phyloP scores from a whole-genome alignment of 2,329 filamentous ascomycete species.

The Ramularia endophylla region DNA sequence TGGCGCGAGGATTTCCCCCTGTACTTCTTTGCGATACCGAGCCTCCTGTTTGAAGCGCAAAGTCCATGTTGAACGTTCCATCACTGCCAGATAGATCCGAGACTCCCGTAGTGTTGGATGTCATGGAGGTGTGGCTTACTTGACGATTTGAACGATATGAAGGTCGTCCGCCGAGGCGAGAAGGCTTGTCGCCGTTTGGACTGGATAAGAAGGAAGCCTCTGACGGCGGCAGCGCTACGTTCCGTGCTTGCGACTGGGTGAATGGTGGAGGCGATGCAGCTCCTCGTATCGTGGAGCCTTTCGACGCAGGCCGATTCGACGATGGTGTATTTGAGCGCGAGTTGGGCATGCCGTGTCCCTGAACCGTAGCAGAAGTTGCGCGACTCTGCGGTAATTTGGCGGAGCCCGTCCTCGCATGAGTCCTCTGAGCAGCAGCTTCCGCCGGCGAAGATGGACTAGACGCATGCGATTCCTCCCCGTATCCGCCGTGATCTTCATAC shows the following conservation, averaged over 20 bases:
- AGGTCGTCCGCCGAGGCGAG: conserved; percentile 41
- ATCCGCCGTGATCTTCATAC: conserved; percentile 17
- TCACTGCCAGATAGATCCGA: conserved; percentile 66
- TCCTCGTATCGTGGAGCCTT: conserved; percentile 16
- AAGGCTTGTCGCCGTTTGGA: conserved; percentile 8
- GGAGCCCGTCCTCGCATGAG: conserved; percentile 13
- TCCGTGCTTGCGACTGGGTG: conserved; percentile 4
- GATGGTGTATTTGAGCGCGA: conserved; percentile 4
- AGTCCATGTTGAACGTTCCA: conserved; percentile 69
- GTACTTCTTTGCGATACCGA: conserved; percentile 50
- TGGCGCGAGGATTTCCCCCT: conserved; percentile 34
- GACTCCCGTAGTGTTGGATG: conserved; percentile 46
- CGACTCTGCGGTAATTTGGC: not conserved
- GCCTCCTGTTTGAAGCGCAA: conserved; percentile 75
- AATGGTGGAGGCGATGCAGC: conserved; percentile 15
- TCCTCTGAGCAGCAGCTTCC: conserved; percentile 36
- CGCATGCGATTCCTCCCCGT: conserved; percentile 14
- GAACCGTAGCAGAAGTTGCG: not conserved
- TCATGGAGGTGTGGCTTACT: conserved; percentile 53
- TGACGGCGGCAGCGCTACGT: not conserved
- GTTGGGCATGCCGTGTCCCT: not conserved
- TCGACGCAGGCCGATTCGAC: conserved; percentile 13
- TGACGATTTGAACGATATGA: conserved; percentile 52
- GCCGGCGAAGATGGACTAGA: conserved; percentile 36
- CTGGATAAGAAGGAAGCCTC: conserved; percentile 6